These are phyloP conservation scores for Gastrolobium bilobum DNA, from an alignment of 306 rosid genomes.

Conservation along the genomic window DNA sequence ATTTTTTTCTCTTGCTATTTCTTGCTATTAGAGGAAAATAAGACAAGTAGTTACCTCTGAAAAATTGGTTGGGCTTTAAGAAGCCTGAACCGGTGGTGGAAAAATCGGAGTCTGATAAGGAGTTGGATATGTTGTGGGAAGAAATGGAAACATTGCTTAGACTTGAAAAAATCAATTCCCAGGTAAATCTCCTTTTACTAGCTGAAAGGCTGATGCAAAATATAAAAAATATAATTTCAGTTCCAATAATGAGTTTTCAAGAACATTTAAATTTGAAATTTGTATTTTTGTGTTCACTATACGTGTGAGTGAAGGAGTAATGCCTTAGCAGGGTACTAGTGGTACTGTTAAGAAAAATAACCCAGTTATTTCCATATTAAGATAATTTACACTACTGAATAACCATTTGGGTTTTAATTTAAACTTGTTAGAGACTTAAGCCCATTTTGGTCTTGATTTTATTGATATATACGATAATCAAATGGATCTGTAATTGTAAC, in stretches of 20 bases:
- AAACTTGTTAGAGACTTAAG: not conserved
- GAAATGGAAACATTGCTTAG: slow-evolving; percentile 10
- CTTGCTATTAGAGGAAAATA: no score
- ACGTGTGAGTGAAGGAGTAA: not conserved
- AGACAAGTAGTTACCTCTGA: no score
- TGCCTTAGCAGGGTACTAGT: slow-evolving; percentile 4
- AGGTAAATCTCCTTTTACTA: slow-evolving; percentile 37
- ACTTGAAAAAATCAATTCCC: slow-evolving; percentile 3
- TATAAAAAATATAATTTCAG: not conserved
- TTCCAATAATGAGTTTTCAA: not conserved
- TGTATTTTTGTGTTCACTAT: not conserved
- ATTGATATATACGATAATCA: not conserved
- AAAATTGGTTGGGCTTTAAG: not conserved
- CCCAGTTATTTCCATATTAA: not conserved
- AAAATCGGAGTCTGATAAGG: slow-evolving; percentile 40
- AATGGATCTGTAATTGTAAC: not conserved
- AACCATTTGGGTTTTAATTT: not conserved
- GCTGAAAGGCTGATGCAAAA: not conserved
- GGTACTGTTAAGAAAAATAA: not conserved
- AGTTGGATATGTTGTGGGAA: slow-evolving; percentile 38
- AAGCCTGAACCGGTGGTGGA: slow-evolving; percentile 6
- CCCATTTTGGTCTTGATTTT: not conserved
- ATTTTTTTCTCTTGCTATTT: no score
- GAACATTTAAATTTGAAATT: not conserved
- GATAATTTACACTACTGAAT: not conserved